These are phyloP conservation scores for Penicillium salamii DNA, from an alignment of 495 filamentous ascomycete species.

Conservation along the genomic window DNA sequence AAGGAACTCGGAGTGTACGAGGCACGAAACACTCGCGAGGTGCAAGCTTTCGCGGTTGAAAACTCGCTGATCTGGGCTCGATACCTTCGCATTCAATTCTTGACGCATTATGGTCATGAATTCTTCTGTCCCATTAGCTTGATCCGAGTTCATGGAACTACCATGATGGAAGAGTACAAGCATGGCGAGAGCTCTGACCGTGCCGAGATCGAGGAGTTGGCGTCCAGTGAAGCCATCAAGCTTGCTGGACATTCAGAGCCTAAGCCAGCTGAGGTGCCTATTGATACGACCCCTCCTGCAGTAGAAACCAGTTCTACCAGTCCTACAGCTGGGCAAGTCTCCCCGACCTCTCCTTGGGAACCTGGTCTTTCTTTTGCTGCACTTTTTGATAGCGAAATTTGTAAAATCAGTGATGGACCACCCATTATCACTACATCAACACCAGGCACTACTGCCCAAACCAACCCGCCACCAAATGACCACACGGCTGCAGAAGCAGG, in stretches of 20 bases:
- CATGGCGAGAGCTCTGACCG: constrained; percentile 65
- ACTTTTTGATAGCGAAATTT: constrained; percentile 10
- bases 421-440: constrained; percentile 5
- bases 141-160: constrained; percentile 87
- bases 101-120: constrained; percentile 92
- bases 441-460: constrained; percentile 6
- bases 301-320: no score
- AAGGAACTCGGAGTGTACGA: constrained; percentile 84
- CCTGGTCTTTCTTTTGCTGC: constrained; percentile 16
- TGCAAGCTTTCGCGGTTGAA: constrained; percentile 89
- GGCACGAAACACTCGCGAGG: constrained; percentile 84
- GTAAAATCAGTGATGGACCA: constrained; percentile 17
- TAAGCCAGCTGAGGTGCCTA: constrained; percentile 1
- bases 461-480: constrained; percentile 4
- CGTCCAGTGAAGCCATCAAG: constrained; percentile 36
- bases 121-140: constrained; percentile 93
- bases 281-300: neutral
- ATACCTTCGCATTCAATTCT: constrained; percentile 85
- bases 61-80: constrained; percentile 94
- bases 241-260: constrained; percentile 12
- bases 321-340: constrained; percentile 11
- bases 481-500: constrained; percentile 5
- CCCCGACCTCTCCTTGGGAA: constrained; percentile 12
- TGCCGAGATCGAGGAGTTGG: constrained; percentile 50
- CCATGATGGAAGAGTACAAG: constrained; percentile 92